Percentiles rank a stretch among this genome's conserved stretches.
phyloP scores from a whole-genome alignment of 495 filamentous ascomycete genomes.

The Letharia lupina region DNA sequence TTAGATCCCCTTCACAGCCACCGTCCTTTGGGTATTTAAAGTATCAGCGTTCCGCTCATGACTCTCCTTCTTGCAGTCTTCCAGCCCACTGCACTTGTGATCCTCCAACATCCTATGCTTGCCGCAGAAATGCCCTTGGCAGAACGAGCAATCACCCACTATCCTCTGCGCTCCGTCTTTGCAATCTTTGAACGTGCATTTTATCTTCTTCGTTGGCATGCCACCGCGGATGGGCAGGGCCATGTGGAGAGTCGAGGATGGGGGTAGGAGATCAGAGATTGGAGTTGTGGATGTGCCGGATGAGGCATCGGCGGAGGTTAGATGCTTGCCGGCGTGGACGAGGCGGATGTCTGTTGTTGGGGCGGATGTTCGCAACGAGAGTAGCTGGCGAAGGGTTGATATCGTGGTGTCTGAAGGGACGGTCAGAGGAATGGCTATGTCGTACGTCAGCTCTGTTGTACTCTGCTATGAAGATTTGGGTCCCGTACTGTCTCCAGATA shows the following conservation, averaged over 20 bases:
- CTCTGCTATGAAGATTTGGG: constrained; percentile 9
- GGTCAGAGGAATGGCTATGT: constrained; percentile 24
- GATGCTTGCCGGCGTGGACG: constrained; percentile 33
- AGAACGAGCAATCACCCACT: constrained; percentile 94
- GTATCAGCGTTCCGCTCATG: constrained; percentile 88
- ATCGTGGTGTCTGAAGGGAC: constrained; percentile 32
- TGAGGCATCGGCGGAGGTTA: constrained; percentile 26
- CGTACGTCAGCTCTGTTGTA: constrained; percentile 27
- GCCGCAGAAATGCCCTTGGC: constrained; percentile 84
- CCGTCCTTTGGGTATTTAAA: constrained; percentile 80
- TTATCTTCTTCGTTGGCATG: constrained; percentile 59
- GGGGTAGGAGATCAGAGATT: constrained; percentile 25
- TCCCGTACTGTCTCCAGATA: constrained; percentile 26
- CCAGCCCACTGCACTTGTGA: constrained; percentile 86
- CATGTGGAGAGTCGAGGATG: constrained; percentile 35
- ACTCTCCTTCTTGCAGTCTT: constrained; percentile 94
- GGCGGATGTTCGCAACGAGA: constrained; percentile 38
- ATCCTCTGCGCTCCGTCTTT: constrained; percentile 77
- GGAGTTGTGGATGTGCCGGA: constrained; percentile 27
- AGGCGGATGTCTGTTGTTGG: constrained; percentile 33
- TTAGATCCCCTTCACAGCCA: constrained; percentile 56
- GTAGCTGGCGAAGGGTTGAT: constrained; percentile 34
- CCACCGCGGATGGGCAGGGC: constrained; percentile 34
- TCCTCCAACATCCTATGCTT: constrained; percentile 89
- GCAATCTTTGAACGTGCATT: constrained; percentile 85